Percentiles rank a stretch among this genome's conserved stretches.
Evolutionary conservation across 177 flowering plant species (phyloP).

Genomic region (Vitis hybrid): DNA sequence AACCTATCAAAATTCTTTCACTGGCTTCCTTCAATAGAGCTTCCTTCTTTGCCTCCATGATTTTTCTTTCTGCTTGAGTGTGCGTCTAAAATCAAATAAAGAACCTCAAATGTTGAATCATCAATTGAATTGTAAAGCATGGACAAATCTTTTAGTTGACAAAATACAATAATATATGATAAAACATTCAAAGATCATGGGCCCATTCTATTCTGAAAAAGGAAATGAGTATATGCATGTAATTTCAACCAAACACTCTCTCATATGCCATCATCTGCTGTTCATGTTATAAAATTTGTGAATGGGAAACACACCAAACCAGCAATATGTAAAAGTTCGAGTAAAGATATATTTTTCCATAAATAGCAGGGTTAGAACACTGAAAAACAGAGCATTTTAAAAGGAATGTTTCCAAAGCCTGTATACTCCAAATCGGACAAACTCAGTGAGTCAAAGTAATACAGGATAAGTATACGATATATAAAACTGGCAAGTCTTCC

Average conservation of each 20-base stretch:
- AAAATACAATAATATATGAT: neutral
- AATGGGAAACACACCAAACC: neutral
- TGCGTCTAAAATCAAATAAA: conserved; percentile 50
- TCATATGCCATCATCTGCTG: neutral
- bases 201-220: neutral
- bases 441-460: neutral
- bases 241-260: neutral
- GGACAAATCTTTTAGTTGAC: neutral
- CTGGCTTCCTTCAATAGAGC: conserved; percentile 51
- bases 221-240: neutral
- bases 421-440: neutral
- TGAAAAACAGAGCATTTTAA: neutral
- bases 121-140: neutral
- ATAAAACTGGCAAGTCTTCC: neutral
- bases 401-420: neutral
- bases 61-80: conserved; percentile 73
- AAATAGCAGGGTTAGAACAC: neutral
- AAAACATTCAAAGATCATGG: neutral
- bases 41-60: conserved; percentile 54
- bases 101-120: neutral
- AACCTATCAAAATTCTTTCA: conserved; percentile 24
- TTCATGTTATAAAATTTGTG: neutral
- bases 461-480: neutral
- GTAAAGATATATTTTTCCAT: neutral
- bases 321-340: neutral